These are phyloP conservation scores for Pseudocercospora musae DNA, from an alignment of 2,329 filamentous ascomycete genomes.

Conservation along the genomic window DNA sequence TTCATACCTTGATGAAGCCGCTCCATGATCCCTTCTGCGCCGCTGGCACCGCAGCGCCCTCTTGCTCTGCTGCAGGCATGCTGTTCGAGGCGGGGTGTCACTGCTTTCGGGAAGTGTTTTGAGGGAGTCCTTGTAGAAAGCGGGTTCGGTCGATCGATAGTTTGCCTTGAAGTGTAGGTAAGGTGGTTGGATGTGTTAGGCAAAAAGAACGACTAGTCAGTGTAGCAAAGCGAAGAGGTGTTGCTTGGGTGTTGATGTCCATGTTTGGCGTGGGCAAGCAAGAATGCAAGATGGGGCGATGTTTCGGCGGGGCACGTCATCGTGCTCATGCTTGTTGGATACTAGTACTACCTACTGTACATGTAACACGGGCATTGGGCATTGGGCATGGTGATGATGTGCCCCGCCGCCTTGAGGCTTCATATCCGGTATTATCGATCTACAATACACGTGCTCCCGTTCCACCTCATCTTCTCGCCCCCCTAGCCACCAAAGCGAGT, in stretches of 20 bases:
- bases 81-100: not conserved
- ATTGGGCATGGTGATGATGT: no score
- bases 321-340: not conserved
- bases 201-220: not conserved
- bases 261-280: not conserved
- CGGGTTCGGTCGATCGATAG: not conserved
- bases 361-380: no score
- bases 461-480: not conserved
- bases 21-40: slow-evolving; percentile 48
- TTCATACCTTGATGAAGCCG: slow-evolving; percentile 48
- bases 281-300: not conserved
- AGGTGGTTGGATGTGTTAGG: not conserved
- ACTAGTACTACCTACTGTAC: no score
- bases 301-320: not conserved
- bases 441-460: not conserved
- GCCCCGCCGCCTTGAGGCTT: no score
- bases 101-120: not conserved
- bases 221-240: not conserved
- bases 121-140: not conserved
- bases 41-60: slow-evolving; percentile 47
- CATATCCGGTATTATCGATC: no score
- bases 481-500: not conserved
- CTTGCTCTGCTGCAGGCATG: slow-evolving; percentile 27
- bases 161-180: not conserved
- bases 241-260: not conserved